phyloP scores from a whole-genome alignment of 2,329 filamentous ascomycete species.

The Dactylonectria estremocensis region DNA sequence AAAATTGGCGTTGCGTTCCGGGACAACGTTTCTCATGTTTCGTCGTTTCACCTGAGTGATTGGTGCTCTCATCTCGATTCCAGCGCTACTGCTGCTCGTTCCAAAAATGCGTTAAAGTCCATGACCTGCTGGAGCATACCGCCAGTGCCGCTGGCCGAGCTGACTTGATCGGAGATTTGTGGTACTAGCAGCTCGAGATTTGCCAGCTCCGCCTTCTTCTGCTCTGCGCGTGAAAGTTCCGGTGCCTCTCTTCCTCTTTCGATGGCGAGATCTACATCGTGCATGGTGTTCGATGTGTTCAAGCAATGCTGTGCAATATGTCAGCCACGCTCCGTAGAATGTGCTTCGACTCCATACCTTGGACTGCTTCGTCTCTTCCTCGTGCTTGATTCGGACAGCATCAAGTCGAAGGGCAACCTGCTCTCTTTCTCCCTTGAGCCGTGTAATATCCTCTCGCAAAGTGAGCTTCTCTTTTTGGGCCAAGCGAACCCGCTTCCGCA shows the following conservation, averaged over 20 bases:
- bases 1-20: slow-evolving; percentile 9
- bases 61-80: slow-evolving; percentile 58
- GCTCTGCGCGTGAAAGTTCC: slow-evolving; percentile 60
- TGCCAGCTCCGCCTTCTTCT: slow-evolving; percentile 66
- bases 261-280: slow-evolving; percentile 73
- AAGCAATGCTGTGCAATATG: slow-evolving; percentile 58
- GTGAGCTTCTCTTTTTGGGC: slow-evolving; percentile 71
- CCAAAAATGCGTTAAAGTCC: slow-evolving; percentile 76
- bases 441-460: slow-evolving; percentile 73
- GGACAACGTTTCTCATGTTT: slow-evolving; percentile 23
- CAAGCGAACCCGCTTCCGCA: slow-evolving; percentile 71
- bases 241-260: slow-evolving; percentile 66
- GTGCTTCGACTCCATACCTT: slow-evolving; percentile 57
- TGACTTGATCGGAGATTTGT: slow-evolving; percentile 68
- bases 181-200: slow-evolving; percentile 72
- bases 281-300: slow-evolving; percentile 70
- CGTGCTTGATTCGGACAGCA: slow-evolving; percentile 72
- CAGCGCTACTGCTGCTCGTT: slow-evolving; percentile 71
- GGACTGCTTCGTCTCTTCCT: slow-evolving; percentile 66
- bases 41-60: slow-evolving; percentile 24
- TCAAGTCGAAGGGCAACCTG: slow-evolving; percentile 76
- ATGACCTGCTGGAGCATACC: slow-evolving; percentile 70
- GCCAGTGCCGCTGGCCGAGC: slow-evolving; percentile 63
- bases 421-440: slow-evolving; percentile 72
- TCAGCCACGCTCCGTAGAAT: slow-evolving; percentile 15